These are phyloP conservation scores for Microbotryum scabiosae DNA, from an alignment of 1,284 basidiomycete genomes.

Conservation along the genomic window DNA sequence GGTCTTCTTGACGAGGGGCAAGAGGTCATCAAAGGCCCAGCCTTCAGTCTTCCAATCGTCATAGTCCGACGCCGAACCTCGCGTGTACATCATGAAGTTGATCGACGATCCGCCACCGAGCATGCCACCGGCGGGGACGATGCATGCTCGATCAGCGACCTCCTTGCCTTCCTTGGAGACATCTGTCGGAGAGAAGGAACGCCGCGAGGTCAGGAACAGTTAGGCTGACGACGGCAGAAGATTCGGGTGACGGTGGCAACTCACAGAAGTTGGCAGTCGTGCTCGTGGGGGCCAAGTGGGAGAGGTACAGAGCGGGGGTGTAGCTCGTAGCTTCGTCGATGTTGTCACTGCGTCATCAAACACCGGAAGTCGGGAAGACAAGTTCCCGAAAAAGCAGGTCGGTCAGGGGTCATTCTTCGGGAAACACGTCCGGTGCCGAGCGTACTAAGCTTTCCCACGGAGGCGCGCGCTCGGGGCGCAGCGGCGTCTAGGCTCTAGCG, in stretches of 20 bases:
- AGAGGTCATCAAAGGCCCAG: conserved; percentile 7
- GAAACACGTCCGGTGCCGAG: not conserved
- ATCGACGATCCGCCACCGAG: conserved; percentile 18
- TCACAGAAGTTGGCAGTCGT: conserved; percentile 42
- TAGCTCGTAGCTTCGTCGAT: not conserved
- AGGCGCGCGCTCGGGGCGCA: not conserved
- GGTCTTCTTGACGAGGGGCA: conserved; percentile 6
- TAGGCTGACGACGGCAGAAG: not conserved
- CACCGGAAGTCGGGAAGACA: too few relatives aligned
- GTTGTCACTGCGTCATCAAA: too few relatives aligned
- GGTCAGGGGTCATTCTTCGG: not conserved
- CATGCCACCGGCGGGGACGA: conserved; percentile 50
- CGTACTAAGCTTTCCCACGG: not conserved
- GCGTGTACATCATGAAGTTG: conserved; percentile 14
- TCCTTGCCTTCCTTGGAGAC: conserved; percentile 1
- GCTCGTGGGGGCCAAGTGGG: conserved; percentile 53
- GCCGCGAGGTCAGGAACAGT: too few relatives aligned
- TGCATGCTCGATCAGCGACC: conserved; percentile 52
- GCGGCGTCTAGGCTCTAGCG: not conserved
- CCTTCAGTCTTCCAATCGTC: conserved; percentile 13
- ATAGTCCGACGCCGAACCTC: conserved; percentile 7
- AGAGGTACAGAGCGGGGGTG: conserved; percentile 39
- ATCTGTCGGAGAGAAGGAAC: too few relatives aligned
- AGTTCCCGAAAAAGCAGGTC: not conserved
- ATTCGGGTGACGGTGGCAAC: not conserved